Evolutionary conservation across 352 stramenopile genomes (phyloP).

Genomic region (Phytophthora megakarya): DNA sequence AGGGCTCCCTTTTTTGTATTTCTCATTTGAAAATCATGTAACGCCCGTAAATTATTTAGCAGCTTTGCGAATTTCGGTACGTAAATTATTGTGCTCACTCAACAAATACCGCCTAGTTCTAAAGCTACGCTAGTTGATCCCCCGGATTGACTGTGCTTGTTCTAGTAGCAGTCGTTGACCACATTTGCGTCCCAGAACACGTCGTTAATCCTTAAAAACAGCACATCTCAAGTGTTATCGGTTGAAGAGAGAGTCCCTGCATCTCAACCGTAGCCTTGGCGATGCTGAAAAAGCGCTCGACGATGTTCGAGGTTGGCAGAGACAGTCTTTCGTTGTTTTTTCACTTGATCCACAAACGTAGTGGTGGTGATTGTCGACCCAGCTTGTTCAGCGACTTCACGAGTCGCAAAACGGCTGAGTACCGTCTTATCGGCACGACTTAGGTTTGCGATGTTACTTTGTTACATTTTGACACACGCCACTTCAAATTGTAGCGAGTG

Average conservation of each 20-base stretch:
- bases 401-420: not conserved
- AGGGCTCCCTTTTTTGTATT: too few species aligned
- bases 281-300: not conserved
- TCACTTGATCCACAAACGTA: slow-evolving; percentile 5
- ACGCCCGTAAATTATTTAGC: too few species aligned
- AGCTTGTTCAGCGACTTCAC: not conserved
- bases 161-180: slow-evolving; percentile 1
- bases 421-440: not conserved
- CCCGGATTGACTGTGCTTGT: too few species aligned
- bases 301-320: not conserved
- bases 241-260: not conserved
- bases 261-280: not conserved
- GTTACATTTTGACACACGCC: not conserved
- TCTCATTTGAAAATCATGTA: too few species aligned
- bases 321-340: slow-evolving; percentile 1
- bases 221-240: not conserved
- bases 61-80: too few species aligned
- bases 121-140: too few species aligned
- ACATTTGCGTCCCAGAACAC: not conserved
- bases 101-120: too few species aligned
- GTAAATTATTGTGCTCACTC: too few species aligned
- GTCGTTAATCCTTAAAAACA: not conserved
- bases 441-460: not conserved
- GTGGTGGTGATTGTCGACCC: not conserved
- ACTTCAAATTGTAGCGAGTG: not conserved